A percentile compares a stretch with the other conserved stretches of the same genome.
These are phyloP conservation scores for Paraphaeosphaeria sporulosa DNA, from an alignment of 2,329 filamentous ascomycete species.

Conservation along the genomic window DNA sequence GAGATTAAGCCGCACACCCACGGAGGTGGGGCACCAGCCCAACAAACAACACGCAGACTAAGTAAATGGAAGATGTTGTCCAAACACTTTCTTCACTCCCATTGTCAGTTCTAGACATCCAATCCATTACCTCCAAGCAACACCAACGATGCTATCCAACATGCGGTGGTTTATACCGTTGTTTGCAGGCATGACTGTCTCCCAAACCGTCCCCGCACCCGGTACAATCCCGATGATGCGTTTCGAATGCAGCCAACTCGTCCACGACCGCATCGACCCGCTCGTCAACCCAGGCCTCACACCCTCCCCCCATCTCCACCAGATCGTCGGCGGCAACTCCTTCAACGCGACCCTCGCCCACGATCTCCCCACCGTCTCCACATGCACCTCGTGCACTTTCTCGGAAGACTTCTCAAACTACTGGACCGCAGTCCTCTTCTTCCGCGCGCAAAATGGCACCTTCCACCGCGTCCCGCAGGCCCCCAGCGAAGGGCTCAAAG, in stretches of 20 bases:
- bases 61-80: background rate
- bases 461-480: slow-evolving; percentile 38
- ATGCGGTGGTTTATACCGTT: background rate
- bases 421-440: slow-evolving; percentile 41
- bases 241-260: slow-evolving; percentile 37
- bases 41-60: background rate
- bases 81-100: background rate
- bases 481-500: slow-evolving; percentile 24
- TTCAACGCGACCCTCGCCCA: slow-evolving; percentile 34
- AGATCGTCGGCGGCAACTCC: slow-evolving; percentile 38
- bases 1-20: slow-evolving; percentile 7
- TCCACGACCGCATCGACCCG: slow-evolving; percentile 37
- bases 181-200: background rate
- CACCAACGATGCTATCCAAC: background rate
- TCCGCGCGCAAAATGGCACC: slow-evolving; percentile 37
- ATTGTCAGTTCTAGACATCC: too few species aligned
- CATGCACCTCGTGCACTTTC: slow-evolving; percentile 38
- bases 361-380: slow-evolving; percentile 32
- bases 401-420: slow-evolving; percentile 41
- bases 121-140: background rate
- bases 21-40: slow-evolving; percentile 11
- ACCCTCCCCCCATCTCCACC: slow-evolving; percentile 33
- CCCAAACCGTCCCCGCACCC: slow-evolving; percentile 5
- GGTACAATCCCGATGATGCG: slow-evolving; percentile 24
- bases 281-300: slow-evolving; percentile 31